These are phyloP conservation scores for Phycomyces blakesleeanus DNA, from an alignment of 192 early-diverging fungal genomes.

Conservation along the genomic window DNA sequence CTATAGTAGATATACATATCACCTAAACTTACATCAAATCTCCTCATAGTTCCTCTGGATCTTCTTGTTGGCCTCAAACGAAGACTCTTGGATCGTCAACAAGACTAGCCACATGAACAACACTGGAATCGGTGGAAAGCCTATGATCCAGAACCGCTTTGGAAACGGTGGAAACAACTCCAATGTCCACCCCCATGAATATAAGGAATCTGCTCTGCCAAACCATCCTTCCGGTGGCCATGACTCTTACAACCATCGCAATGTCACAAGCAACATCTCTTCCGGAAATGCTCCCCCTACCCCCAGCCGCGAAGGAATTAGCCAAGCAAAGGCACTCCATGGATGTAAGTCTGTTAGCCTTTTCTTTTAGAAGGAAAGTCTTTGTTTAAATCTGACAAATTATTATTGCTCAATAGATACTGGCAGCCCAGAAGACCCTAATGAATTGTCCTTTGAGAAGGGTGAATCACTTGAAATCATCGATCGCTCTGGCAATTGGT, in stretches of 20 bases:
- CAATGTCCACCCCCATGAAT: background rate
- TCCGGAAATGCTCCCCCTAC: conserved; percentile 6
- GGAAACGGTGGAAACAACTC: background rate
- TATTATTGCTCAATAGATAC: too few relatives aligned
- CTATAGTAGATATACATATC: too few relatives aligned
- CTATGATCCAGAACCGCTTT: conserved; percentile 3
- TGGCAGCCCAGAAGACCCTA: conserved; percentile 86
- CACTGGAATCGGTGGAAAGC: conserved; percentile 50
- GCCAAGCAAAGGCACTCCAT: conserved; percentile 1
- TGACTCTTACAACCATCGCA: background rate
- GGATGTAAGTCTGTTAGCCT: conserved; percentile 1
- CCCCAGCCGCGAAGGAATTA: background rate
- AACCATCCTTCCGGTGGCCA: background rate
- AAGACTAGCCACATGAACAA: background rate
- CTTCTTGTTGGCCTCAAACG: conserved; percentile 57
- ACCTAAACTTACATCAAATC: too few relatives aligned
- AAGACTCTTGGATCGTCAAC: conserved; percentile 40
- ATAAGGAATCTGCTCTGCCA: background rate
- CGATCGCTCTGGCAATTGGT: conserved; percentile 96
- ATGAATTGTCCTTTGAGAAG: conserved; percentile 86
- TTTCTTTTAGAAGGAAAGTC: too few relatives aligned
- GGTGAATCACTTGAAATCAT: conserved; percentile 82
- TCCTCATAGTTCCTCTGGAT: conserved; percentile 59
- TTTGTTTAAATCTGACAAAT: too few relatives aligned
- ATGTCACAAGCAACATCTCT: background rate